Base-by-base conservation (phyloP, 192 early-diverging fungal species). In the Coemansia pectinata region DNA sequence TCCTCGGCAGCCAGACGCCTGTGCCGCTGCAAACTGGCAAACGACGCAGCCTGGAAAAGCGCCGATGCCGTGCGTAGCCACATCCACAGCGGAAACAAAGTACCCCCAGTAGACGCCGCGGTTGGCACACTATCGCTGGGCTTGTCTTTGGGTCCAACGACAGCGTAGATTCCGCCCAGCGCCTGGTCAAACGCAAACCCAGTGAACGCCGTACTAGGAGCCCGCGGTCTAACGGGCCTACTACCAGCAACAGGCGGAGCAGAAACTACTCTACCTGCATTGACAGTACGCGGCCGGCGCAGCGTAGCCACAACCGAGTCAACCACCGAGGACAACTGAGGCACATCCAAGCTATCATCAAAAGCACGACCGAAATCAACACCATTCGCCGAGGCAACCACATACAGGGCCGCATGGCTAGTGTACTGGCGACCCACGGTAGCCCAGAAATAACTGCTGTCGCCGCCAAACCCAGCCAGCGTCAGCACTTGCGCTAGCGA, bases 181-280 rank as follows among this genome's bases (percentile, higher is more conserved):
- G 69, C 69, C 48, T 50, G 62, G 63, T 72, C 74, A 45, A 76
- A 76, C 19, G 74, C 79, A 76, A 76, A 76, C 12, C 74, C 79
- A 1, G 65, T 11, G 48, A 76, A 76, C 52, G 71, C 70, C 15
- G 70, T 45, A 44, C 67, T 70, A 5, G 42, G 48, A 4, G 47
- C 40, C 3, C 58, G 44, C 11, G 34, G 65, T 2, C 50, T 29
- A 0, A 29, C 27, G 42, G 21, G 10, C 42, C 34, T 23, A 53
- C 34, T 23, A 53, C 10, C 8, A 15, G 3, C 52, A 52, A 10
- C 6, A 14, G 23, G 11, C 11, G 0, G 52, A 27, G 12, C 4
- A 29, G 12, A 11, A 55, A 10, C 14, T 1, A 7, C 48, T 10
- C 27, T 52, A 25, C 9, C 27, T 27, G 27, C 27, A 27, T 27